Evolutionary conservation across 495 filamentous ascomycete species (phyloP), one percentile per base, ranked within the genome.

Genomic region (Melanomma pulvis-pyrius): DNA sequence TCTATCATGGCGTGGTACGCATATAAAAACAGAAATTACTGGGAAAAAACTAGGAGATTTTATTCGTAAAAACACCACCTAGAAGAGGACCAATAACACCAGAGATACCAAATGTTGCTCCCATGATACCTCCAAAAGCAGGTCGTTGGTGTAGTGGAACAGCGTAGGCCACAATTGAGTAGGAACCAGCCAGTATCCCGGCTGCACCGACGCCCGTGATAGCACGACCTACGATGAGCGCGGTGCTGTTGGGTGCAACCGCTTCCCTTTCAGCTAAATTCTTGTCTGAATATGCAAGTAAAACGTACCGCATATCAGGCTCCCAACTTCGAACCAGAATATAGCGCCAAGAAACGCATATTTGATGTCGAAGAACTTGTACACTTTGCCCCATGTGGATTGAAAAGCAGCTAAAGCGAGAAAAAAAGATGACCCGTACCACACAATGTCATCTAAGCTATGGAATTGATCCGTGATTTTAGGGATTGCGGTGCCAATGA

Each of bases 261-360:
- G 84, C n/a, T n/a, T n/a, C n/a, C n/a, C n/a, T n/a, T n/a, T n/a
- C n/a, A n/a, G n/a, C n/a, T n/a, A n/a, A n/a, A n/a, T n/a, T n/a
- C n/a, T n/a, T n/a, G n/a, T n/a, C n/a, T n/a, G n/a, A n/a, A n/a
- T n/a, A n/a, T n/a, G n/a, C n/a, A n/a, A n/a, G n/a, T n/a, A n/a
- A n/a, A n/a, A n/a, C n/a, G n/a, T n/a, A n/a, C n/a, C 93, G 74
- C 92, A 96, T 65, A 97, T 78, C 46, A 92, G 76, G n/a, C 86
- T 90, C 19, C 93, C 93, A 15, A 96, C 50, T 71, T 96, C 92
- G 76, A 97, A 97, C 68, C 96, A 75, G 46, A 76, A 76, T 62
- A 96, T 87, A 46, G 90, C 89, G n/a, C 71, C 65, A 9, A 96
- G 77, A 72, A 88, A 97, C 13, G 86, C 81, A 36, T 64, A 75